Conservation (phyloP, 805 yeast species). For the Debaryomyces castellii region DNA sequence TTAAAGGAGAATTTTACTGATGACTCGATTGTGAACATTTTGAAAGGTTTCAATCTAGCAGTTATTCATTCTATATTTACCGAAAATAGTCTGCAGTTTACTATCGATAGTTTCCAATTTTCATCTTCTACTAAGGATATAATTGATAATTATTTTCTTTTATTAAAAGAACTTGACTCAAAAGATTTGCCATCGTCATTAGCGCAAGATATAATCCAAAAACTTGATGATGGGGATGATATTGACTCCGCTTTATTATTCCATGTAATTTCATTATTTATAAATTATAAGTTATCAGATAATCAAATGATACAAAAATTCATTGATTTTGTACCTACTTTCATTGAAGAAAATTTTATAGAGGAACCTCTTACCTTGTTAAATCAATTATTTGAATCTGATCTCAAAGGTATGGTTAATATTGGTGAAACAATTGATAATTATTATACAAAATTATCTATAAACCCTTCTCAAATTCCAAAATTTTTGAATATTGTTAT, state of each 20-base stretch:
- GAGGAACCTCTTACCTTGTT: slow-evolving; percentile 19
- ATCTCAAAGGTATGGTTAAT: slow-evolving; percentile 12
- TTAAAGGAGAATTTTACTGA: neutral
- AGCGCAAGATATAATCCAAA: slow-evolving; percentile 7
- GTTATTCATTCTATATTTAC: slow-evolving; percentile 3
- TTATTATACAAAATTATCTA: slow-evolving; percentile 28
- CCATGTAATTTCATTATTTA: slow-evolving; percentile 5
- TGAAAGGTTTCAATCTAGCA: slow-evolving; percentile 1
- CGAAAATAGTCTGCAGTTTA: slow-evolving; percentile 1
- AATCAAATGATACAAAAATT: slow-evolving; percentile 6
- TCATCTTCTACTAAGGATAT: slow-evolving; percentile 8
- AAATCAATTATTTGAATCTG: slow-evolving; percentile 18
- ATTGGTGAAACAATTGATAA: slow-evolving; percentile 33
- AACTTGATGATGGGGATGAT: slow-evolving; percentile 7
- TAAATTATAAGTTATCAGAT: neutral
- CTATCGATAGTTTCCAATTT: slow-evolving; percentile 6
- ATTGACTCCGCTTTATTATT: slow-evolving; percentile 8
- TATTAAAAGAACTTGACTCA: slow-evolving; percentile 1
- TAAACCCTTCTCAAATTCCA: slow-evolving; percentile 9
- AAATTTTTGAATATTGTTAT: slow-evolving; percentile 1
- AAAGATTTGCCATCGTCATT: neutral
- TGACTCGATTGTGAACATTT: neutral
- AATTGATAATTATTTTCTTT: slow-evolving; percentile 10
- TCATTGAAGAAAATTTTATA: slow-evolving; percentile 24
- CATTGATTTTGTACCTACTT: slow-evolving; percentile 18